Conservation (phyloP, 192 early-diverging fungal species). For the Geranomyces variabilis region DNA sequence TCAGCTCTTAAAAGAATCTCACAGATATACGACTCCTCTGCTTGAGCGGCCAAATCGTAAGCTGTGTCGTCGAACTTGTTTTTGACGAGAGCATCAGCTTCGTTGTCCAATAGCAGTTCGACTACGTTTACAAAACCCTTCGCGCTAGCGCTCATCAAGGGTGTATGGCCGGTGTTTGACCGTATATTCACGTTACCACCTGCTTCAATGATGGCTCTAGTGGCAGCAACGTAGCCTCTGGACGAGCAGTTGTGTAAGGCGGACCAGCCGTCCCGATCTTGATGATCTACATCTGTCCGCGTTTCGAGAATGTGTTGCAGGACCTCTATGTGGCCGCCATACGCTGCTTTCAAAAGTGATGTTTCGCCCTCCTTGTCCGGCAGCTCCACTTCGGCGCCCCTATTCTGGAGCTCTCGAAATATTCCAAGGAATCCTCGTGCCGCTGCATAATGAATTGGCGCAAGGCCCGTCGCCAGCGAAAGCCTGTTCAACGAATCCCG, state of each 20-base stretch:
- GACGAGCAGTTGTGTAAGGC: slow-evolving; percentile 79
- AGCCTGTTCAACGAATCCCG: background rate
- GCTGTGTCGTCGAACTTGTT: slow-evolving; percentile 74
- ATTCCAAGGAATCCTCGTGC: slow-evolving; percentile 36
- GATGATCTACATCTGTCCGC: slow-evolving; percentile 61
- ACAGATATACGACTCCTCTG: slow-evolving; percentile 68
- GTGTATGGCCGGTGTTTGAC: slow-evolving; percentile 69
- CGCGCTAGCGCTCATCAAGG: slow-evolving; percentile 50
- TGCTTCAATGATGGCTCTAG: slow-evolving; percentile 60
- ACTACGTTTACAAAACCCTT: slow-evolving; percentile 71
- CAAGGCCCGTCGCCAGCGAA: slow-evolving; percentile 18
- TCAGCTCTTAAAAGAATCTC: slow-evolving; percentile 67
- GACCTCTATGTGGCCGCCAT: slow-evolving; percentile 62
- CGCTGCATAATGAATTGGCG: slow-evolving; percentile 21
- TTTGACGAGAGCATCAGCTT: slow-evolving; percentile 65
- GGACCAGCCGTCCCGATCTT: slow-evolving; percentile 80
- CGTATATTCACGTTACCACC: slow-evolving; percentile 64
- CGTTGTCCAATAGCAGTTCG: slow-evolving; percentile 60
- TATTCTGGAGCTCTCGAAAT: slow-evolving; percentile 60
- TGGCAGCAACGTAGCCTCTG: slow-evolving; percentile 61
- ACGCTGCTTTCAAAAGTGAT: slow-evolving; percentile 73
- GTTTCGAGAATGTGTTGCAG: slow-evolving; percentile 62
- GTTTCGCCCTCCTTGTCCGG: slow-evolving; percentile 75
- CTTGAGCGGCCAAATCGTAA: slow-evolving; percentile 75
- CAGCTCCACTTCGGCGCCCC: slow-evolving; percentile 61